Evolutionary conservation across 768 basidiomycete species (phyloP).

Genomic region (Hygrophorus pudorinus): DNA sequence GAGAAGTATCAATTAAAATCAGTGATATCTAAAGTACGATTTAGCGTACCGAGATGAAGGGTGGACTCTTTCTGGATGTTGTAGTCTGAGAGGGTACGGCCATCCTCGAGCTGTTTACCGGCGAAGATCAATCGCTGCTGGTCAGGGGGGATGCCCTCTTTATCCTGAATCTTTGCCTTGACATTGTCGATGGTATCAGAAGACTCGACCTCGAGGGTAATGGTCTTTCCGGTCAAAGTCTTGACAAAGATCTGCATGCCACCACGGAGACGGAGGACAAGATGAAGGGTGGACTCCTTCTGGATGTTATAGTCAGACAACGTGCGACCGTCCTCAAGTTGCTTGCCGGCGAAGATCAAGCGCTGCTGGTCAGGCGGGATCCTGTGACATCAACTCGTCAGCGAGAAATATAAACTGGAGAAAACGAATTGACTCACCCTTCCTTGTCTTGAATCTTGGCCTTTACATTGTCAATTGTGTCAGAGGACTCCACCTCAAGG

Average conservation of each 20-base stretch:
- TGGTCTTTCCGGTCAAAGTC: conserved; percentile 84
- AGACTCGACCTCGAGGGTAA: conserved; percentile 90
- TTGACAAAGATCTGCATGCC: conserved; percentile 91
- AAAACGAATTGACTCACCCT: neutral
- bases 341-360: conserved; percentile 88
- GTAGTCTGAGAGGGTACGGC: conserved; percentile 78
- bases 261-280: conserved; percentile 81
- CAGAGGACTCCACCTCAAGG: conserved; percentile 87
- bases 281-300: conserved; percentile 77
- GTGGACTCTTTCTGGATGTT: conserved; percentile 80
- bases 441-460: conserved; percentile 75
- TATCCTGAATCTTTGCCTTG: conserved; percentile 74
- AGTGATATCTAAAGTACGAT: conserved; percentile 60
- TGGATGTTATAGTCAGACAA: conserved; percentile 88
- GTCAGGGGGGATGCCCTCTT: conserved; percentile 76
- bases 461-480: conserved; percentile 89
- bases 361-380: conserved; percentile 86
- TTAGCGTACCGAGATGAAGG: conserved; percentile 54
- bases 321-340: conserved; percentile 85
- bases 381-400: conserved; percentile 8
- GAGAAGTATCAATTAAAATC: neutral
- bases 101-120: conserved; percentile 91
- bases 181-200: conserved; percentile 92
- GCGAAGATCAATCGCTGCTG: conserved; percentile 90
- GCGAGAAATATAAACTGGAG: neutral